phyloP scores from a whole-genome alignment of 2,329 filamentous ascomycete species.

The Colletotrichum shisoi region DNA sequence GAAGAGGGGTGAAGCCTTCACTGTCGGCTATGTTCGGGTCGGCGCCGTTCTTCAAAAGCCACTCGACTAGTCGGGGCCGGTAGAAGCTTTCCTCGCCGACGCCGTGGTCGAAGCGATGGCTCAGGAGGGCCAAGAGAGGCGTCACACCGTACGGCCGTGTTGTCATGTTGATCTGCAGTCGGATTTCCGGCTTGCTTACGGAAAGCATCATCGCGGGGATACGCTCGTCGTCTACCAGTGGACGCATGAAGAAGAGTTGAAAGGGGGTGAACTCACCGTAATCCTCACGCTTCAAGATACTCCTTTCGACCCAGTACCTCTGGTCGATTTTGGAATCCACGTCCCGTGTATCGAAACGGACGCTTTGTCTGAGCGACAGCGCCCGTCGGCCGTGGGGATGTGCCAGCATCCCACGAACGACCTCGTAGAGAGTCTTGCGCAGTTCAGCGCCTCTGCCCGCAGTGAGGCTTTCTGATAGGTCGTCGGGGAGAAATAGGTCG shows the following conservation, averaged over 20 bases:
- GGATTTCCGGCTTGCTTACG: background rate
- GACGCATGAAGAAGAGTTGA: slow-evolving; percentile 27
- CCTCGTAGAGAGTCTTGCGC: background rate
- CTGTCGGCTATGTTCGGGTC: slow-evolving; percentile 23
- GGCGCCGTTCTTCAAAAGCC: slow-evolving; percentile 23
- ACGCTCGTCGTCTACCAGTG: slow-evolving; percentile 16
- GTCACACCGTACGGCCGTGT: background rate
- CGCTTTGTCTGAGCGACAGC: background rate
- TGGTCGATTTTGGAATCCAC: background rate
- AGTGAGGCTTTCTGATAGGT: background rate
- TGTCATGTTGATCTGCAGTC: background rate
- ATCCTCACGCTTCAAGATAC: background rate
- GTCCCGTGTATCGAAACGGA: background rate
- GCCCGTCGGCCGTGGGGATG: background rate
- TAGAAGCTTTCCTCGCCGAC: slow-evolving; percentile 18
- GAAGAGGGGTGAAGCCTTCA: slow-evolving; percentile 27
- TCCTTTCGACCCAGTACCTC: background rate
- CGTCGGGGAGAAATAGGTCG: slow-evolving; percentile 21
- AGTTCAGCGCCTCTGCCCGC: background rate
- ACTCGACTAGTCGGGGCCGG: slow-evolving; percentile 21
- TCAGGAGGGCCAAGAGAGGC: slow-evolving; percentile 23
- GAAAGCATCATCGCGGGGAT: slow-evolving; percentile 22
- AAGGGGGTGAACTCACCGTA: slow-evolving; percentile 16
- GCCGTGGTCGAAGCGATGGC: slow-evolving; percentile 22
- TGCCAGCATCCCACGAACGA: background rate